These are phyloP conservation scores for Eremomyces bilateralis DNA, from an alignment of 495 filamentous ascomycete genomes.

Conservation along the genomic window DNA sequence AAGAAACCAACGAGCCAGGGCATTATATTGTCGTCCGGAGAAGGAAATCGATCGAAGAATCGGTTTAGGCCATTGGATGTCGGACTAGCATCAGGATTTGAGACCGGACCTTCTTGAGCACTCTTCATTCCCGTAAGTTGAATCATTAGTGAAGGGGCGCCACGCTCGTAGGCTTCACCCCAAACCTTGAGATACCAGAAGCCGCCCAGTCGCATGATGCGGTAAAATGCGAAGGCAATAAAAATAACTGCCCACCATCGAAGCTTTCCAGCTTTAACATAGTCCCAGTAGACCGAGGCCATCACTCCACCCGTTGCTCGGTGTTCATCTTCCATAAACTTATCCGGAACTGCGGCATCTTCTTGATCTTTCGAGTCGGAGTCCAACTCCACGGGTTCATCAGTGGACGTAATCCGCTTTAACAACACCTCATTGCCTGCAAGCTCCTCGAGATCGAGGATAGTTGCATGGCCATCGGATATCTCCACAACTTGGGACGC, in stretches of 20 bases:
- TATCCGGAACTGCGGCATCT: conserved; percentile 36
- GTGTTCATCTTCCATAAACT: conserved; percentile 67
- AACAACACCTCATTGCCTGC: conserved; percentile 9
- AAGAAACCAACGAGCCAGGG: conserved; percentile 56
- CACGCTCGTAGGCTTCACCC: conserved; percentile 58
- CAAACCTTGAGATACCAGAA: conserved; percentile 71
- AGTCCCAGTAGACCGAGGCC: conserved; percentile 56
- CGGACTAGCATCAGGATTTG: conserved; percentile 10
- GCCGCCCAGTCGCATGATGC: conserved; percentile 35
- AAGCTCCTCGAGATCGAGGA: conserved; percentile 22
- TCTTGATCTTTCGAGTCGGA: conserved; percentile 16
- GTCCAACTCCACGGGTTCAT: conserved; percentile 12
- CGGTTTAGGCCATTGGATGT: conserved; percentile 25
- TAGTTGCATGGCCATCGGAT: conserved; percentile 26
- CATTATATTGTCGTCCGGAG: conserved; percentile 39
- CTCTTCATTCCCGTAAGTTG: too few species aligned
- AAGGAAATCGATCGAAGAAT: conserved; percentile 35
- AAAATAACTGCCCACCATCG: conserved; percentile 43
- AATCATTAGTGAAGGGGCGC: too few species aligned
- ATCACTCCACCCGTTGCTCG: conserved; percentile 56
- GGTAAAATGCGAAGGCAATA: conserved; percentile 31
- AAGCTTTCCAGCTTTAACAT: conserved; percentile 54
- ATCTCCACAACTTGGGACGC: conserved; percentile 52
- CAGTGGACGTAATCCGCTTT: conserved; percentile 4
- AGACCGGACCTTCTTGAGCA: too few species aligned